Conservation (phyloP, 2,329 filamentous ascomycete genomes). For the Xylaria sp. region DNA sequence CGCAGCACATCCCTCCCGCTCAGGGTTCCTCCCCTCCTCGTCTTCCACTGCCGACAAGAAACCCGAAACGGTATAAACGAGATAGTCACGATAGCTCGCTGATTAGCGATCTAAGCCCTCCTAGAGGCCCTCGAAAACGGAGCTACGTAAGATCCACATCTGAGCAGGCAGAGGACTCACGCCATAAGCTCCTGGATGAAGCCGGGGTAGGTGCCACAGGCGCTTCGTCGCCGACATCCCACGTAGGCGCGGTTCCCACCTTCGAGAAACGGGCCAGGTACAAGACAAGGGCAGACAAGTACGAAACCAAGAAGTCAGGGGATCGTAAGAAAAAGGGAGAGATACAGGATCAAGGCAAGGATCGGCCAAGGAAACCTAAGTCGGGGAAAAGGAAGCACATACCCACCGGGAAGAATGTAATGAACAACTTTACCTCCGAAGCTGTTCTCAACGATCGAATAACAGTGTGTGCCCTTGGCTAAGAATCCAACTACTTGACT, state of each 20-base stretch:
- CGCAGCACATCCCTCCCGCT: conserved; percentile 41
- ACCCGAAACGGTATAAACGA: conserved; percentile 39
- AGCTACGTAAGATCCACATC: conserved; percentile 11
- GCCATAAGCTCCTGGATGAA: conserved; percentile 27
- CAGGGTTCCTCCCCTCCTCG: conserved; percentile 31
- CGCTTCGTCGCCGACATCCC: conserved; percentile 39
- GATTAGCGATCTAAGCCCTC: conserved; percentile 41
- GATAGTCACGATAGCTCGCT: conserved; percentile 45
- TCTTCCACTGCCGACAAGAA: conserved; percentile 27
- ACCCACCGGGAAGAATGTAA: conserved; percentile 59
- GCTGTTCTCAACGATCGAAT: conserved; percentile 64
- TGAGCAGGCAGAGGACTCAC: conserved; percentile 28
- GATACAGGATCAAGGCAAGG: conserved; percentile 26
- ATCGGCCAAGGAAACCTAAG: conserved; percentile 36
- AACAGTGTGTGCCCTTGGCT: conserved; percentile 56
- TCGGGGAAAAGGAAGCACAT: conserved; percentile 48
- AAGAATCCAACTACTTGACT: neutral
- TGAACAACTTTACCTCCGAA: conserved; percentile 66
- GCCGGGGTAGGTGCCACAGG: conserved; percentile 27
- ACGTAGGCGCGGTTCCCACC: conserved; percentile 19
- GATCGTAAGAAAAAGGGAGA: conserved; percentile 45
- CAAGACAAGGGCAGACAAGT: conserved; percentile 67
- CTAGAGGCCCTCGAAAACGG: conserved; percentile 30
- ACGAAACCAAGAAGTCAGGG: conserved; percentile 57
- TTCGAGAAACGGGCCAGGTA: conserved; percentile 65